A percentile compares a stretch with the other conserved stretches of the same genome.
Evolutionary conservation across 176 grass and related monocot species (phyloP).

Genomic region (Tillandsia fasciculata): DNA sequence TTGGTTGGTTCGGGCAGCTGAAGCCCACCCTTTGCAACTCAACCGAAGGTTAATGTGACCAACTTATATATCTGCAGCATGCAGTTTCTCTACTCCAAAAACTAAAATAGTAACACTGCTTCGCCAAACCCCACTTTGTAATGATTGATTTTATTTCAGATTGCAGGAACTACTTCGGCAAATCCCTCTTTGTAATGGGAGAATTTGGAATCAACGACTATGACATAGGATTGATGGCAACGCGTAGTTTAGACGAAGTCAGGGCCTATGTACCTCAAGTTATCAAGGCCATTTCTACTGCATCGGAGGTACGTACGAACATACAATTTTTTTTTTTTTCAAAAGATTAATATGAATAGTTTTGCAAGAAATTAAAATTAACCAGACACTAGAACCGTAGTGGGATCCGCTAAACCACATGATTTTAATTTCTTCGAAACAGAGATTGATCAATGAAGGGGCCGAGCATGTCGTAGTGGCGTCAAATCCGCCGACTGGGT

Average conservation of each 20-base stretch:
- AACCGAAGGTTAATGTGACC: conserved; percentile 22
- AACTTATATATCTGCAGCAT: neutral
- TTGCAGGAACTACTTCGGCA: conserved; percentile 43
- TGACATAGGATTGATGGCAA: conserved; percentile 51
- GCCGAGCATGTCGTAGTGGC: conserved; percentile 53
- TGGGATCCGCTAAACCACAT: too few relatives aligned
- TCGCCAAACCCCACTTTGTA: too few relatives aligned
- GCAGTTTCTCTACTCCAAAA: too few relatives aligned
- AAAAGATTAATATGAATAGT: neutral
- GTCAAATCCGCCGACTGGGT: conserved; percentile 61
- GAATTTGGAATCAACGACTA: conserved; percentile 97
- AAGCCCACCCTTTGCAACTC: conserved; percentile 44
- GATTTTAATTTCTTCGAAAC: neutral
- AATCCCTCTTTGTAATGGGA: conserved; percentile 64
- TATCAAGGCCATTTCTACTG: conserved; percentile 32
- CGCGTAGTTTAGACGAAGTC: conserved; percentile 41
- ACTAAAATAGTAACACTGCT: too few relatives aligned
- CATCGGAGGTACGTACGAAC: conserved; percentile 29
- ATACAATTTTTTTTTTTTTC: neutral
- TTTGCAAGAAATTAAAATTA: too few relatives aligned
- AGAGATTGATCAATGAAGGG: conserved; percentile 46
- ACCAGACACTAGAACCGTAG: neutral
- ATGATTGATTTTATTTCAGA: conserved; percentile 7
- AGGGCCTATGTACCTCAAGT: conserved; percentile 42
- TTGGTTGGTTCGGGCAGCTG: conserved; percentile 60